Evolutionary conservation across 148 eudicot genomes (phyloP).

Genomic region (Vaccinium darrowii): DNA sequence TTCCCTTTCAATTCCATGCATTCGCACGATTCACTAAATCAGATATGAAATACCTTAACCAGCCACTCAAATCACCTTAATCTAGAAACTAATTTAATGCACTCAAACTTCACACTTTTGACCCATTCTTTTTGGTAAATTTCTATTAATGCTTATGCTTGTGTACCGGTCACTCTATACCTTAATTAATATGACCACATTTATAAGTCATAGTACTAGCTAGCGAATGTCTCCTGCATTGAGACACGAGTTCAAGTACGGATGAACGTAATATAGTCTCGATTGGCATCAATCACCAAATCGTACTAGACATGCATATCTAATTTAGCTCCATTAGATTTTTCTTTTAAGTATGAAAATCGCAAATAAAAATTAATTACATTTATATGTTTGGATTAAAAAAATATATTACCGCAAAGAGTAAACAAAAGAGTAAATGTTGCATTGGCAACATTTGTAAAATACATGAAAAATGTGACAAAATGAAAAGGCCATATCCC

Average conservation of each 20-base stretch:
- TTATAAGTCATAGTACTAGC: neutral
- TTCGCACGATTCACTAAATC: neutral
- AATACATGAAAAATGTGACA: too few species aligned
- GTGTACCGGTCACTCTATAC: neutral
- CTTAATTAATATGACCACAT: neutral
- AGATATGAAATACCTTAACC: neutral
- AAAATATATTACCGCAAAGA: too few species aligned
- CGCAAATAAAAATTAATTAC: too few species aligned
- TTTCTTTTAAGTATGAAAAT: too few species aligned
- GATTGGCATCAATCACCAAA: neutral
- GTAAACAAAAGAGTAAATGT: too few species aligned
- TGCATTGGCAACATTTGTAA: too few species aligned
- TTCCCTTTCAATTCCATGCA: neutral
- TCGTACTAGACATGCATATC: neutral
- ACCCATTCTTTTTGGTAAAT: neutral
- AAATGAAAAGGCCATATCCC: too few species aligned
- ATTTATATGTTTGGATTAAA: too few species aligned
- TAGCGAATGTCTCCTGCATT: too few species aligned
- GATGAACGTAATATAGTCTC: neutral
- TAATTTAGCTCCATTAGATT: too few species aligned
- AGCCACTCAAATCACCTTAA: neutral
- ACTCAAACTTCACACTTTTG: neutral
- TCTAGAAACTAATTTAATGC: neutral
- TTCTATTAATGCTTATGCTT: neutral
- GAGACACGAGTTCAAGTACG: neutral